Conservation (phyloP, 495 filamentous ascomycete species). For the Neurospora sp. region DNA sequence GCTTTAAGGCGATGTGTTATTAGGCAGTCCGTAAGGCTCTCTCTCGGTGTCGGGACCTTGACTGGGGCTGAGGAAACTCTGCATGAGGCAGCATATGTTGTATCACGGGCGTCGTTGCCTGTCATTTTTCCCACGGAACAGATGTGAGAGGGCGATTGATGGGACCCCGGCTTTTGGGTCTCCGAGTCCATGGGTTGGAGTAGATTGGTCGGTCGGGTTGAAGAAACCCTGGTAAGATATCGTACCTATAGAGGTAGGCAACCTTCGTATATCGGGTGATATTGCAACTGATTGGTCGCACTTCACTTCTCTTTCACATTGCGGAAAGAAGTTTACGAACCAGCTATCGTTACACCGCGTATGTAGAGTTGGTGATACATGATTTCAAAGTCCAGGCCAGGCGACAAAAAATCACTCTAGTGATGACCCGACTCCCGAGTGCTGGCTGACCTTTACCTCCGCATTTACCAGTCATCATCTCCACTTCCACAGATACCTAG, state of each 20-base stretch:
- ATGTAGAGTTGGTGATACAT: background rate
- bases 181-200: background rate
- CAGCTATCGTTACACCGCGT: background rate
- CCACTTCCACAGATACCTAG: background rate
- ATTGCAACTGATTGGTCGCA: background rate
- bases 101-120: background rate
- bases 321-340: background rate
- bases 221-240: background rate
- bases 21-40: background rate
- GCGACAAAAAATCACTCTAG: background rate
- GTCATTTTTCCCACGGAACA: background rate
- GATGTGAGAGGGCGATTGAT: background rate
- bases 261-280: background rate
- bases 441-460: background rate
- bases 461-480: background rate
- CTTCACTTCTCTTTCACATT: background rate
- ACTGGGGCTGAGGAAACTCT: background rate
- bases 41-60: background rate
- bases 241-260: background rate
- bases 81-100: background rate
- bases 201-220: background rate
- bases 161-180: background rate
- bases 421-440: background rate
- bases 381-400: background rate
- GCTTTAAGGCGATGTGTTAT: background rate